These are phyloP conservation scores for Penstemon davidsonii DNA, from an alignment of 257 asterid genomes.

Conservation along the genomic window DNA sequence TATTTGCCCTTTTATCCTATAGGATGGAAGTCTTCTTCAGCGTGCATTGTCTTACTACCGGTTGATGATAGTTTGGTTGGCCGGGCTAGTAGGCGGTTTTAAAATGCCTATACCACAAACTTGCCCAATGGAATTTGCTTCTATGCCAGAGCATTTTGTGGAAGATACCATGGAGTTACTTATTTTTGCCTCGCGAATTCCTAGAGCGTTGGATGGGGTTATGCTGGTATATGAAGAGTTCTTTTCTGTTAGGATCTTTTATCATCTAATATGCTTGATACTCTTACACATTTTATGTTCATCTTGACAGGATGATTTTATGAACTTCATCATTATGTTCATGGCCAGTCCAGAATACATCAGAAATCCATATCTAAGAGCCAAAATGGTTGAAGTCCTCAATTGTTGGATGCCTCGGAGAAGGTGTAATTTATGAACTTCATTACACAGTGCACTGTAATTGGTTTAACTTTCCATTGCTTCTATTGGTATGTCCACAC, in stretches of 20 bases:
- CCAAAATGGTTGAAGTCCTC: slow-evolving; percentile 99
- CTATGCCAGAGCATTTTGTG: slow-evolving; percentile 93
- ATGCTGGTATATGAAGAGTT: slow-evolving; percentile 52
- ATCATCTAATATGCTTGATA: slow-evolving; percentile 25
- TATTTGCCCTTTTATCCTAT: slow-evolving; percentile 24
- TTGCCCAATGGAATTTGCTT: slow-evolving; percentile 90
- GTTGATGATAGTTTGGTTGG: slow-evolving; percentile 92
- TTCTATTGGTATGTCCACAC: not conserved
- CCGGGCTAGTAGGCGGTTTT: slow-evolving; percentile 80
- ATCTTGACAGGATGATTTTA: slow-evolving; percentile 79
- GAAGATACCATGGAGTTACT: slow-evolving; percentile 98
- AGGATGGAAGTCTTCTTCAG: slow-evolving; percentile 89
- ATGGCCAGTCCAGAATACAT: slow-evolving; percentile 94
- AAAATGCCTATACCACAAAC: slow-evolving; percentile 78
- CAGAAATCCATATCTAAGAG: slow-evolving; percentile 93
- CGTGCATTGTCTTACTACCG: slow-evolving; percentile 86
- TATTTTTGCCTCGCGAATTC: slow-evolving; percentile 89
- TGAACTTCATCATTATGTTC: slow-evolving; percentile 98
- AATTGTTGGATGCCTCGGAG: slow-evolving; percentile 97
- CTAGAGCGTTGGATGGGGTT: slow-evolving; percentile 94
- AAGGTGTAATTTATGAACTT: slow-evolving; percentile 49
- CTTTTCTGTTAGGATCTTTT: slow-evolving; percentile 18
- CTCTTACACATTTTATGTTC: slow-evolving; percentile 8
- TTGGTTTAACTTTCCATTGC: slow-evolving; percentile 1
- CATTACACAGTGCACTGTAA: not conserved